Evolutionary conservation across 2,329 filamentous ascomycete genomes (phyloP).

Genomic region (Macrophomina phaseolina): DNA sequence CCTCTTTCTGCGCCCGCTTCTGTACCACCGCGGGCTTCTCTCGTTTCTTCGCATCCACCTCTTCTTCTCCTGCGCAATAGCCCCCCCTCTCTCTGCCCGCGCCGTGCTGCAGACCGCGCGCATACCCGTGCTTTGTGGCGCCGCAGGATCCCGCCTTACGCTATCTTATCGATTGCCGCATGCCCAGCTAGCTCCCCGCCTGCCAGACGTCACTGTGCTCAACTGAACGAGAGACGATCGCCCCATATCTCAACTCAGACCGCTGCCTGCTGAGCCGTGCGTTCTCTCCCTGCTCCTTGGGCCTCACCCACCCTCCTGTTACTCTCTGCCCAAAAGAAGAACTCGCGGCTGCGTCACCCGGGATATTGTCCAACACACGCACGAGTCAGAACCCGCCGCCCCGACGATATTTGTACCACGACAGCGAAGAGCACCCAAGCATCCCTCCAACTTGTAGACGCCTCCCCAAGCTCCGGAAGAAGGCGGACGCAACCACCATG

Average conservation of each 20-base stretch:
- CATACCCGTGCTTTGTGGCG: neutral
- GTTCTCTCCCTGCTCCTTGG: neutral
- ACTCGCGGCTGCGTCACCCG: neutral
- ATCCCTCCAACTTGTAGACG: neutral
- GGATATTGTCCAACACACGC: neutral
- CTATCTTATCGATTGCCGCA: constrained; percentile 20
- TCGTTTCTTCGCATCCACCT: neutral
- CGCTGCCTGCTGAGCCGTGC: neutral
- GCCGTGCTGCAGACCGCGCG: neutral
- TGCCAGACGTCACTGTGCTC: neutral
- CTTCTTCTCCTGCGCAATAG: too few relatives aligned
- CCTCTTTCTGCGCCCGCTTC: neutral
- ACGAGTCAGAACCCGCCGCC: constrained; percentile 17
- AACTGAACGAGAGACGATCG: neutral
- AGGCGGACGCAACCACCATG: neutral
- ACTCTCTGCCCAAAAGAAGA: too few relatives aligned
- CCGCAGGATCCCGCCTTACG: constrained; percentile 20
- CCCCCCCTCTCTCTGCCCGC: neutral
- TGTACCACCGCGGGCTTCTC: neutral
- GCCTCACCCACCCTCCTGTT: neutral
- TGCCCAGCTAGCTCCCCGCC: constrained; percentile 17
- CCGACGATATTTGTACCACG: neutral
- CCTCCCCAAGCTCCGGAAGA: neutral
- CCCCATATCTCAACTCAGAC: neutral
- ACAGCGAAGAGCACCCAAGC: neutral